Base-by-base conservation (phyloP, 2,329 filamentous ascomycete species). In the Sporothrix humicola region DNA sequence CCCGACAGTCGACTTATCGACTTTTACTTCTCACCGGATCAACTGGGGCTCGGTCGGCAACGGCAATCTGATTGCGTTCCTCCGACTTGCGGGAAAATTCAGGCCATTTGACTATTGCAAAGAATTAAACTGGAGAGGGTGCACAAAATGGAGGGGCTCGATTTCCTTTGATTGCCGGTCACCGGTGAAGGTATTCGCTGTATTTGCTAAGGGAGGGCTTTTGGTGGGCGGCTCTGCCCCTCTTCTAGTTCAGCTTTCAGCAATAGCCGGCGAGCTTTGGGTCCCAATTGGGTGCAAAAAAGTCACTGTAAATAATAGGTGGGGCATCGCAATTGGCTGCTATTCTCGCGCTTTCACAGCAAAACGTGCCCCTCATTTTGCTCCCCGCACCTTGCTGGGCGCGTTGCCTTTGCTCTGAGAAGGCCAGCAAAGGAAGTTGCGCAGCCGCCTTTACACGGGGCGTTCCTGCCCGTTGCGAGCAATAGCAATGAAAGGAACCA, bases 1-100 rank as follows among this genome's bases (percentile, higher is more conserved):
- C 59, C 37, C 37, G n/a, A 42, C 15, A n/a, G 17, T 15, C 9
- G 15, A 31, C 31, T 31, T 31, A 3, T 31, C 31, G 5, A 37
- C 20, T 72, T 71, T 54, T 71, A n/a, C 46, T 69, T 72, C 56
- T 73, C n/a, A 8, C 52, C 48, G 48, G 6, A 56, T 12, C 20
- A 56, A 26, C 20, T 56, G 10, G 52, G 15, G 26, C 17, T 54
- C 31, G 26, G 26, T 54, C 46, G 23, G 26, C 44, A 66, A 31
- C 66, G 66, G 66, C 48, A 54, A 52, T 42, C 66, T 42, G 66
- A 54, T n/a, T 26, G 26, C 26, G 20, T 8, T 69, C 17, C n/a
- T 48, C 69, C 23, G 54, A 61, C 42, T 71, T 71, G 54, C 69
- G 69, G 69, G 54, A 71, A 50, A 71, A 59, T 61, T 17, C 13